Evolutionary conservation across 768 basidiomycete species (phyloP).

Genomic region (button mushroom (Agaricus bisporus)): DNA sequence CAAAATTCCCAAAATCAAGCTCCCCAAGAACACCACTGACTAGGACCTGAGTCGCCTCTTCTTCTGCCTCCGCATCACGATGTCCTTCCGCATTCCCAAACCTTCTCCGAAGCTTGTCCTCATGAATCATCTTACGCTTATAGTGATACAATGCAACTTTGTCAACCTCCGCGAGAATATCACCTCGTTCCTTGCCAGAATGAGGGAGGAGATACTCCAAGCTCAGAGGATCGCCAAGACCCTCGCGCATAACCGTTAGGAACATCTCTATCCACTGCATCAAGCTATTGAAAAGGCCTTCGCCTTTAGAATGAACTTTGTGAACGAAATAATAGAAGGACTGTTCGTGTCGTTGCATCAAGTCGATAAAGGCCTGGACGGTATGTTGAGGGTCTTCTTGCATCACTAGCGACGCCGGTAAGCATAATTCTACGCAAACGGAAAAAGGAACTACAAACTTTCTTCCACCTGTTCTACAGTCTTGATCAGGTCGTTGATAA

Average conservation of each 20-base stretch:
- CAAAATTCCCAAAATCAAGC: slow-evolving; percentile 75
- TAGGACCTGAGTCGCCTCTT: slow-evolving; percentile 76
- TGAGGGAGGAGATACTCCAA: slow-evolving; percentile 91
- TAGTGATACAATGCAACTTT: slow-evolving; percentile 89
- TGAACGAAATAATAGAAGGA: slow-evolving; percentile 96
- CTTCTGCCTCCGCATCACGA: slow-evolving; percentile 60
- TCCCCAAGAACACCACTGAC: slow-evolving; percentile 79
- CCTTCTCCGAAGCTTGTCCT: slow-evolving; percentile 83
- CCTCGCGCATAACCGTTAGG: slow-evolving; percentile 84
- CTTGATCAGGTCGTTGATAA: slow-evolving; percentile 90
- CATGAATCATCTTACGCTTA: slow-evolving; percentile 87
- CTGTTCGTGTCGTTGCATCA: slow-evolving; percentile 92
- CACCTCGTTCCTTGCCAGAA: slow-evolving; percentile 65
- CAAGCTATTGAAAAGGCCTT: slow-evolving; percentile 86
- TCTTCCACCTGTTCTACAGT: slow-evolving; percentile 93
- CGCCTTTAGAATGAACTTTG: slow-evolving; percentile 96
- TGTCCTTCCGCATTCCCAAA: slow-evolving; percentile 56
- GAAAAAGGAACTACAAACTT: slow-evolving; percentile 40
- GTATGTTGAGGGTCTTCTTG: slow-evolving; percentile 80
- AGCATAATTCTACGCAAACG: slow-evolving; percentile 1
- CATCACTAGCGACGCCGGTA: slow-evolving; percentile 44
- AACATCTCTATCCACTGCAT: slow-evolving; percentile 98
- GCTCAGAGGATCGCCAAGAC: slow-evolving; percentile 67
- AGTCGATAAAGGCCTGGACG: slow-evolving; percentile 89
- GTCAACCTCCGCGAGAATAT: slow-evolving; percentile 83